Evolutionary conservation across 1,284 basidiomycete genomes (phyloP).

Genomic region (Cystobasidiaceae sp.): DNA sequence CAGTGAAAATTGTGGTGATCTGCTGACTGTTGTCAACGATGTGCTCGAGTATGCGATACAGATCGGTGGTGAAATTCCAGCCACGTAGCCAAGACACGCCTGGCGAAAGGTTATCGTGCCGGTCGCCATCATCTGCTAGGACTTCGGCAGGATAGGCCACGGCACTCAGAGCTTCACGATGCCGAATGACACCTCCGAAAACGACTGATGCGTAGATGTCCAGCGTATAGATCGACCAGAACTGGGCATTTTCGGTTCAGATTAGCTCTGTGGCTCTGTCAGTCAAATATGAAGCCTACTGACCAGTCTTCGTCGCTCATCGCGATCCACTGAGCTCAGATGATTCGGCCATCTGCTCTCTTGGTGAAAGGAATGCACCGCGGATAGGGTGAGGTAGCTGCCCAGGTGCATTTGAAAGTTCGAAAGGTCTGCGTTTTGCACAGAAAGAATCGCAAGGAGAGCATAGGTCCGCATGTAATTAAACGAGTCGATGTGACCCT

Average conservation of each 20-base stretch:
- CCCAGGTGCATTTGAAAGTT: slow-evolving; percentile 42
- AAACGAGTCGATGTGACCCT: slow-evolving; percentile 37
- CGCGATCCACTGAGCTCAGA: slow-evolving; percentile 42
- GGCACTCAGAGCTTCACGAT: slow-evolving; percentile 45
- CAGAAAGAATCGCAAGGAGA: slow-evolving; percentile 42
- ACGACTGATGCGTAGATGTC: slow-evolving; percentile 46
- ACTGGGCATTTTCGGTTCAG: slow-evolving; percentile 38
- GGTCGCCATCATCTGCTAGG: neutral
- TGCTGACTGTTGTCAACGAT: slow-evolving; percentile 34
- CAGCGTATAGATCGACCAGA: slow-evolving; percentile 46
- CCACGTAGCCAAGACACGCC: slow-evolving; percentile 44
- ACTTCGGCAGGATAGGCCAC: slow-evolving; percentile 46
- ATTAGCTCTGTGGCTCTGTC: neutral
- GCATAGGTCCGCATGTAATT: slow-evolving; percentile 42
- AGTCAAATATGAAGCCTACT: slow-evolving; percentile 32
- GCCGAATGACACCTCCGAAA: slow-evolving; percentile 44
- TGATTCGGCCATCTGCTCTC: slow-evolving; percentile 44
- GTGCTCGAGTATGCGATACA: slow-evolving; percentile 48
- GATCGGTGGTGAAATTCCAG: slow-evolving; percentile 47
- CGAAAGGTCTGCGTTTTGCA: slow-evolving; percentile 43
- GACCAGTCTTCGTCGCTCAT: slow-evolving; percentile 46
- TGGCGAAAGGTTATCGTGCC: no score
- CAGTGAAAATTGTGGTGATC: neutral
- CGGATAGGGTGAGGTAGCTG: slow-evolving; percentile 44
- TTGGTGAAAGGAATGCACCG: slow-evolving; percentile 44